A percentile compares a stretch with the other conserved stretches of the same genome.
Evolutionary conservation across 2,329 filamentous ascomycete genomes (phyloP).

Genomic region (Pseudovirgaria hyperparasitica): DNA sequence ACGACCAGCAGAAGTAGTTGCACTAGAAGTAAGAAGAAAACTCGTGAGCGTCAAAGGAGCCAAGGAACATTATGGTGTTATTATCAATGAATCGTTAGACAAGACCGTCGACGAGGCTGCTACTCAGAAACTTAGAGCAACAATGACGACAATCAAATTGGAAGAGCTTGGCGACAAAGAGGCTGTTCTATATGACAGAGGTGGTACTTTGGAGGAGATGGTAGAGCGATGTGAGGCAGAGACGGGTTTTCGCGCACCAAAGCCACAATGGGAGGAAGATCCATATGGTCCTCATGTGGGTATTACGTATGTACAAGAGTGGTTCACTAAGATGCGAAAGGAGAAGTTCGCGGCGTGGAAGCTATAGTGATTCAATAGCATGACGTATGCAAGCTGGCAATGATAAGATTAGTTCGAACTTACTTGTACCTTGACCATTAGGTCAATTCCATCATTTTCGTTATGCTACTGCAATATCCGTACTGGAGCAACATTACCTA

Average conservation of each 20-base stretch:
- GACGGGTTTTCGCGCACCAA: constrained; percentile 30
- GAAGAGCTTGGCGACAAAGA: constrained; percentile 9
- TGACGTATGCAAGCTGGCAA: no score
- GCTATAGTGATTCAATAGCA: no score
- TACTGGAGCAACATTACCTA: no score
- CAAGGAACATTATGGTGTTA: constrained; percentile 31
- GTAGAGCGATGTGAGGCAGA: constrained; percentile 24
- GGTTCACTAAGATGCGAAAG: constrained; percentile 28
- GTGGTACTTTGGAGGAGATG: constrained; percentile 30
- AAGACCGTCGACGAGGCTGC: constrained; percentile 23
- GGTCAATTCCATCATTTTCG: no score
- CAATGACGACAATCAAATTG: constrained; percentile 15
- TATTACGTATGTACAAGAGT: constrained; percentile 30
- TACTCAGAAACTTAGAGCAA: constrained; percentile 22
- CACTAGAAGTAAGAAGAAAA: constrained; percentile 32
- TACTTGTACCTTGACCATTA: no score
- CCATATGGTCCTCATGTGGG: constrained; percentile 34
- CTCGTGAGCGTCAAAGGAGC: constrained; percentile 33
- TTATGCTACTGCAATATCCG: no score
- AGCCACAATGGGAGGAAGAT: constrained; percentile 31
- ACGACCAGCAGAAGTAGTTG: constrained; percentile 30
- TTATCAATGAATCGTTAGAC: constrained; percentile 24
- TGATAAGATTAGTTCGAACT: no score
- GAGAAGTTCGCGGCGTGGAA: constrained; percentile 14
- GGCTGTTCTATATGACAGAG: constrained; percentile 27